phyloP scores from a whole-genome alignment of 495 filamentous ascomycete species.

The Penicillium arizonense region DNA sequence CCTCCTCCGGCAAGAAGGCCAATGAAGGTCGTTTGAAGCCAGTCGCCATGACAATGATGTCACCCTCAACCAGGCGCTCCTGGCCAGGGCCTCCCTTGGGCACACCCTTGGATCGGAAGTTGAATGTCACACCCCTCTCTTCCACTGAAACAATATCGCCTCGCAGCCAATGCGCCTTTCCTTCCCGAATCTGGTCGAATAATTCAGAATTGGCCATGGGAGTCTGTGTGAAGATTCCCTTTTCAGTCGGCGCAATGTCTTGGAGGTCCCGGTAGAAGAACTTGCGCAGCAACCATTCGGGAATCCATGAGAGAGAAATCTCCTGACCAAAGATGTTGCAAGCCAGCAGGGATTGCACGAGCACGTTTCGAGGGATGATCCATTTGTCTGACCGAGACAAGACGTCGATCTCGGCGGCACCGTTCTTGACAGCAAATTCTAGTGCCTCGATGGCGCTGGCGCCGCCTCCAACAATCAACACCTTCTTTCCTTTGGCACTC shows the following conservation, averaged over 20 bases:
- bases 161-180: slow-evolving; percentile 75
- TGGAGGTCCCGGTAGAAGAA: slow-evolving; percentile 86
- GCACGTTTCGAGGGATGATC: slow-evolving; percentile 78
- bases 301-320: slow-evolving; percentile 71
- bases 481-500: slow-evolving; percentile 65
- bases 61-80: slow-evolving; percentile 60
- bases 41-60: slow-evolving; percentile 82
- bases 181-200: slow-evolving; percentile 71
- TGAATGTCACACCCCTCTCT: slow-evolving; percentile 65
- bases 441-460: slow-evolving; percentile 82
- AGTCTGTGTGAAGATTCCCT: slow-evolving; percentile 72
- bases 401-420: slow-evolving; percentile 66
- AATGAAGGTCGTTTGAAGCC: slow-evolving; percentile 74
- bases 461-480: slow-evolving; percentile 75
- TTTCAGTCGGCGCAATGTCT: slow-evolving; percentile 64
- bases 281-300: slow-evolving; percentile 68
- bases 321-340: slow-evolving; percentile 80
- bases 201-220: slow-evolving; percentile 86
- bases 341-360: slow-evolving; percentile 70
- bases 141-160: slow-evolving; percentile 71
- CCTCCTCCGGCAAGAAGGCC: slow-evolving; percentile 67
- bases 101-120: slow-evolving; percentile 67
- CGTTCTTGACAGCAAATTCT: slow-evolving; percentile 70
- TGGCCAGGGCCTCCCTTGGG: slow-evolving; percentile 69
- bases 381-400: slow-evolving; percentile 81